Evolutionary conservation across 345 rosid species (phyloP).

Genomic region (Pelargonium nanum): DNA sequence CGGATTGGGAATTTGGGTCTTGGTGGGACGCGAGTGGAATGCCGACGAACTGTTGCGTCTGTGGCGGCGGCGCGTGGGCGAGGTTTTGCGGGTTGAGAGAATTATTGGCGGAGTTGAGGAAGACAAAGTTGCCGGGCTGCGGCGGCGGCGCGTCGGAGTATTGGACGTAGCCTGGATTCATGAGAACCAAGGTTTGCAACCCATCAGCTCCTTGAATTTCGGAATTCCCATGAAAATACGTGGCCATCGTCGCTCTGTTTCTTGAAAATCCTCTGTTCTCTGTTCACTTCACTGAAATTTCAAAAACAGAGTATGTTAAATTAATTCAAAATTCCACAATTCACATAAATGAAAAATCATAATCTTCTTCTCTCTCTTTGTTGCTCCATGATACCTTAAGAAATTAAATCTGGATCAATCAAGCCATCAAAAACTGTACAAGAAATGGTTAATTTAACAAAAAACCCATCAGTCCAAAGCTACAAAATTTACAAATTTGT

Average conservation of each 20-base stretch:
- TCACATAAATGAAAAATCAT: neutral
- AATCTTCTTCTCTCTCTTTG: too few species aligned
- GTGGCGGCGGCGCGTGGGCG: slow-evolving; percentile 11
- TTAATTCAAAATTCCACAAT: neutral
- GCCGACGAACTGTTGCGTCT: slow-evolving; percentile 75
- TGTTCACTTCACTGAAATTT: neutral
- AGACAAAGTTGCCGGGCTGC: slow-evolving; percentile 29
- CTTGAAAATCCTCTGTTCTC: neutral
- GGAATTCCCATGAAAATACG: slow-evolving; percentile 68
- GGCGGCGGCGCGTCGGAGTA: slow-evolving; percentile 49
- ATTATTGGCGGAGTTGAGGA: slow-evolving; percentile 42
- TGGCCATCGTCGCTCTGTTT: slow-evolving; percentile 44
- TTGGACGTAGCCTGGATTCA: slow-evolving; percentile 91
- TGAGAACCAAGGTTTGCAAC: slow-evolving; percentile 81
- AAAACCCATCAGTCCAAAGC: neutral
- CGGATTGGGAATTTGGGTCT: slow-evolving; percentile 26
- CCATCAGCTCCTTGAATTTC: slow-evolving; percentile 71
- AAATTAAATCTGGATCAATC: too few species aligned
- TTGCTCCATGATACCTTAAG: too few species aligned
- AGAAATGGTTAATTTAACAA: too few species aligned
- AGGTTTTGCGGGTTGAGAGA: slow-evolving; percentile 40
- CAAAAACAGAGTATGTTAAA: neutral
- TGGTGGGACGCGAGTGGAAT: slow-evolving; percentile 47
- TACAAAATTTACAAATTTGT: too few species aligned
- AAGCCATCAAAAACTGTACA: too few species aligned